Evolutionary conservation across 2,329 filamentous ascomycete genomes (phyloP).

Genomic region (Calonectria honghensis): DNA sequence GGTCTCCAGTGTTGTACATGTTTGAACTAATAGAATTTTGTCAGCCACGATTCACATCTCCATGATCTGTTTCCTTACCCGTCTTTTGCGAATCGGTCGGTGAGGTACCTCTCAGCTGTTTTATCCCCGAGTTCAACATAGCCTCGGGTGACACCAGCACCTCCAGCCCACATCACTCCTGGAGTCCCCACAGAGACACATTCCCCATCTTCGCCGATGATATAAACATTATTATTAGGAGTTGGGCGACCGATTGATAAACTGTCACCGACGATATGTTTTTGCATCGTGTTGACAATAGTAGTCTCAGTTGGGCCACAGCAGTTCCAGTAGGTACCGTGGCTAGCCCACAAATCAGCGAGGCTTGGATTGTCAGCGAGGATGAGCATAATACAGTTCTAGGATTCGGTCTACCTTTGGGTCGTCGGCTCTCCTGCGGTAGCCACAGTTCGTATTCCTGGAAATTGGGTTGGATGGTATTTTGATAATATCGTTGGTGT

Average conservation of each 20-base stretch:
- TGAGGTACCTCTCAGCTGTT: constrained; percentile 69
- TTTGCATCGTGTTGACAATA: constrained; percentile 75
- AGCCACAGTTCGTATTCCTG: constrained; percentile 71
- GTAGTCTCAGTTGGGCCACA: constrained; percentile 77
- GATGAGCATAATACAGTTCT: not conserved
- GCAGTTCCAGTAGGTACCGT: constrained; percentile 72
- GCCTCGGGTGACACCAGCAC: constrained; percentile 72
- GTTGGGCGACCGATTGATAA: constrained; percentile 74
- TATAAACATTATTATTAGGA: constrained; percentile 72
- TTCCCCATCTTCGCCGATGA: constrained; percentile 67
- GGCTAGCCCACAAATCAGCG: constrained; percentile 73
- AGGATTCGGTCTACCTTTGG: constrained; percentile 58
- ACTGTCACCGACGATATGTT: constrained; percentile 66
- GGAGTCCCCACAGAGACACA: constrained; percentile 68
- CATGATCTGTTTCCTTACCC: constrained; percentile 62
- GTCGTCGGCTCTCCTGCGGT: constrained; percentile 74
- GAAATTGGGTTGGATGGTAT: constrained; percentile 67
- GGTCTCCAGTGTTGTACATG: constrained; percentile 78
- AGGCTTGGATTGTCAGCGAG: constrained; percentile 58
- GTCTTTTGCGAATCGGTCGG: constrained; percentile 70
- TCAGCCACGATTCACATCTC: constrained; percentile 27
- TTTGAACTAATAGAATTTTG: constrained; percentile 57
- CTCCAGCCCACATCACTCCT: constrained; percentile 75
- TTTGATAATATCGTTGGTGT: constrained; percentile 73
- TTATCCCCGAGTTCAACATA: constrained; percentile 73